Evolutionary conservation across 805 yeast species (phyloP).

Genomic region (Torulaspora indica): DNA sequence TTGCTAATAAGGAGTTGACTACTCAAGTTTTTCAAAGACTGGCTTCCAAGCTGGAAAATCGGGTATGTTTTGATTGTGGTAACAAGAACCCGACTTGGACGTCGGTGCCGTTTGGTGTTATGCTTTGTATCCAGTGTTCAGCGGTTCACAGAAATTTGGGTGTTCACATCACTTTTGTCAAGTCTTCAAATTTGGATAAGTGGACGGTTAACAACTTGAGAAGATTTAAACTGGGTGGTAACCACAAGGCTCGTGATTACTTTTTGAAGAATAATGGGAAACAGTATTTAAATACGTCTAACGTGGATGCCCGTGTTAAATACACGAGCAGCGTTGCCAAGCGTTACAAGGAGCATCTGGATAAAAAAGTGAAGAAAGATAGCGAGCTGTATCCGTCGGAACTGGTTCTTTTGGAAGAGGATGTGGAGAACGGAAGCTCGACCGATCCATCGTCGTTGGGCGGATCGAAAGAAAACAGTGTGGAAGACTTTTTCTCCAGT

Average conservation of each 20-base stretch:
- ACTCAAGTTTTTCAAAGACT: constrained; percentile 58
- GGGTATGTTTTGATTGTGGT: constrained; percentile 87
- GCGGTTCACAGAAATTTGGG: constrained; percentile 95
- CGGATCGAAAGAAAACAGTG: constrained; percentile 41
- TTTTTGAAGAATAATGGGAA: constrained; percentile 84
- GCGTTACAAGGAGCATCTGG: constrained; percentile 75
- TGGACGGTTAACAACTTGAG: constrained; percentile 91
- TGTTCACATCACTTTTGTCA: constrained; percentile 92
- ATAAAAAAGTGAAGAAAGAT: constrained; percentile 62
- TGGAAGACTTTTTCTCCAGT: constrained; percentile 84
- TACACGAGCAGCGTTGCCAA: constrained; percentile 78
- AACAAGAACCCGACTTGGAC: constrained; percentile 98
- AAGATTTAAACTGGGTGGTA: constrained; percentile 91
- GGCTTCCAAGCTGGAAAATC: constrained; percentile 64
- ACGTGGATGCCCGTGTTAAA: constrained; percentile 65
- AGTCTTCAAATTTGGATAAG: constrained; percentile 85
- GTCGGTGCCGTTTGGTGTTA: constrained; percentile 91
- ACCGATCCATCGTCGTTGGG: constrained; percentile 30
- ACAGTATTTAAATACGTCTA: constrained; percentile 46
- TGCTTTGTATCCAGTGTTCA: constrained; percentile 90
- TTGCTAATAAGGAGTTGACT: constrained; percentile 65
- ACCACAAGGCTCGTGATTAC: constrained; percentile 77
- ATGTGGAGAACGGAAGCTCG: constrained; percentile 21
- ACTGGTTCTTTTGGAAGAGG: constrained; percentile 46
- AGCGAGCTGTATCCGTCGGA: constrained; percentile 66